Evolutionary conservation across 306 rosid genomes (phyloP).

Genomic region (Comarum palustre): DNA sequence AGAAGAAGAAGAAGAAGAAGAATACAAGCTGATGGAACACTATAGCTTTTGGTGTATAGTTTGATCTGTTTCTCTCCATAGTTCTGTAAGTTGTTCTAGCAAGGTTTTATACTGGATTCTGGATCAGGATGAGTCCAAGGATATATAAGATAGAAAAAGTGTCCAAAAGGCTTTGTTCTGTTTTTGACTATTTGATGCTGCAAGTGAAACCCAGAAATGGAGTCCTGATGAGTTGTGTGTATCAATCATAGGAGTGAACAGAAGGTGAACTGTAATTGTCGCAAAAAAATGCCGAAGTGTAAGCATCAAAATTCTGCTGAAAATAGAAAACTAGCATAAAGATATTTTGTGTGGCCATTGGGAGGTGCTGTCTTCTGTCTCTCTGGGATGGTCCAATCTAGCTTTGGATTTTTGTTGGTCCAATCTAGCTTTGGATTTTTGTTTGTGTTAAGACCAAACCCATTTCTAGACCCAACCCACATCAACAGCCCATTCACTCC

Average conservation of each 20-base stretch:
- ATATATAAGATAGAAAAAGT: not conserved
- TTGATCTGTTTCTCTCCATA: conserved; percentile 3
- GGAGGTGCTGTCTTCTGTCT: too few species aligned
- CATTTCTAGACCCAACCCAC: too few species aligned
- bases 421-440: too few species aligned
- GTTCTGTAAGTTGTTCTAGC: not conserved
- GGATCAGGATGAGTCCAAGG: not conserved
- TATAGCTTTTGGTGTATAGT: not conserved
- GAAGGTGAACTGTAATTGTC: not conserved
- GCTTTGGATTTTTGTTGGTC: too few species aligned
- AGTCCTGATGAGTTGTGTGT: not conserved
- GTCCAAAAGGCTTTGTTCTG: not conserved
- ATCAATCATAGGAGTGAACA: not conserved
- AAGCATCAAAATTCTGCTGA: not conserved
- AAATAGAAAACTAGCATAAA: not conserved
- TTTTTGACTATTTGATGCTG: not conserved
- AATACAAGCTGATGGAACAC: not conserved
- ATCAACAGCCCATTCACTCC: too few species aligned
- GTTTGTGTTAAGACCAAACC: too few species aligned
- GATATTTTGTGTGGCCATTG: too few species aligned
- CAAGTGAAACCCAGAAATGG: not conserved
- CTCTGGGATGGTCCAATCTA: not conserved
- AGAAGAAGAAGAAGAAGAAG: not conserved
- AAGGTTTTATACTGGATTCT: not conserved
- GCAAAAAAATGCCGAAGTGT: not conserved